Conservation (phyloP, 192 early-diverging fungal species). For the Podila clonocystis region DNA sequence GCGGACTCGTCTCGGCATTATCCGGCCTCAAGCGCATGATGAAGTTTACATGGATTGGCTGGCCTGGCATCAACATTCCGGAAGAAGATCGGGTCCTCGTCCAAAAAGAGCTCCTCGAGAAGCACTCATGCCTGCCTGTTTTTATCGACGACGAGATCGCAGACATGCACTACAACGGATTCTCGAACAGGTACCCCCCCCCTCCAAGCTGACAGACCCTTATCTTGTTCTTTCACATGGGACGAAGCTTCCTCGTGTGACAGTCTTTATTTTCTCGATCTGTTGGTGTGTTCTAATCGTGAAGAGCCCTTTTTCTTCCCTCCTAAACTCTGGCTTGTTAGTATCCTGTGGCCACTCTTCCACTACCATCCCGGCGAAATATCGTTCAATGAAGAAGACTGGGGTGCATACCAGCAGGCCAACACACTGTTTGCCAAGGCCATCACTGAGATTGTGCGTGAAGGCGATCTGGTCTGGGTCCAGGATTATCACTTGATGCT, state of each 20-base stretch:
- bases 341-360: slow-evolving; percentile 99
- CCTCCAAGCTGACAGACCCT: neutral
- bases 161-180: slow-evolving; percentile 97
- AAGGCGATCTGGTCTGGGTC: slow-evolving; percentile 91
- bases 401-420: slow-evolving; percentile 94
- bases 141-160: slow-evolving; percentile 94
- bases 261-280: no score
- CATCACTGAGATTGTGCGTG: slow-evolving; percentile 81
- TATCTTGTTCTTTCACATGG: neutral
- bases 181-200: slow-evolving; percentile 82
- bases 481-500: slow-evolving; percentile 99
- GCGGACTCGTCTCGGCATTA: slow-evolving; percentile 96
- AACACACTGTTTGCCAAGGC: slow-evolving; percentile 93
- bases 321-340: slow-evolving; percentile 37
- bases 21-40: slow-evolving; percentile 96
- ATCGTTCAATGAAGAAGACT: slow-evolving; percentile 92
- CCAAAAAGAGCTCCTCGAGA: slow-evolving; percentile 72
- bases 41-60: slow-evolving; percentile 99
- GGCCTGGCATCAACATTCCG: slow-evolving; percentile 93
- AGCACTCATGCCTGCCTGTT: slow-evolving; percentile 92
- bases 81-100: slow-evolving; percentile 81
- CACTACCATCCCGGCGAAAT: slow-evolving; percentile 99
- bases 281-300: no score
- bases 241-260: neutral
- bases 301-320: neutral